phyloP scores from a whole-genome alignment of 176 grass and related monocot species.

The Tuctoria greenei region DNA sequence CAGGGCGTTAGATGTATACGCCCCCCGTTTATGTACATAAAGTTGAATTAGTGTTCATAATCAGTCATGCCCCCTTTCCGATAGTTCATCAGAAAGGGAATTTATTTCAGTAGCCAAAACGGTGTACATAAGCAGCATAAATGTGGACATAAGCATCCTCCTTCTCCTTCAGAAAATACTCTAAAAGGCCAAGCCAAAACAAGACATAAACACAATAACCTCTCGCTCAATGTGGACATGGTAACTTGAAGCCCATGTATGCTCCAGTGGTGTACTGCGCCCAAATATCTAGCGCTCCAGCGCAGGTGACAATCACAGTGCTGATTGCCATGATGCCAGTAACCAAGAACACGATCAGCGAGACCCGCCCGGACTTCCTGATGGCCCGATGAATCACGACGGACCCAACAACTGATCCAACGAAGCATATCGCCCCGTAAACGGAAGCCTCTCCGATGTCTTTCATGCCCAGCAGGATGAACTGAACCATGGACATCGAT shows the following conservation, averaged over 20 bases:
- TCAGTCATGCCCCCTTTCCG: not conserved
- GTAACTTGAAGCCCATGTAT: slow-evolving; percentile 87
- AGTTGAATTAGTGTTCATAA: not conserved
- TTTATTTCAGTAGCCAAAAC: slow-evolving; percentile 1
- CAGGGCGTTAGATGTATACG: not conserved
- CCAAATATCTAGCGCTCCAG: slow-evolving; percentile 63
- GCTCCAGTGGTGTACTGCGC: slow-evolving; percentile 47
- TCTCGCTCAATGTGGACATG: slow-evolving; percentile 27
- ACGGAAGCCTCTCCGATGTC: slow-evolving; percentile 46
- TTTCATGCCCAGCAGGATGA: slow-evolving; percentile 63
- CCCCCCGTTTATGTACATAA: not conserved
- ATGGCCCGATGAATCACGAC: slow-evolving; percentile 44
- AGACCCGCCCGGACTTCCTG: slow-evolving; percentile 54
- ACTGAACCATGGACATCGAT: slow-evolving; percentile 89
- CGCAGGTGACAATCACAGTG: slow-evolving; percentile 51
- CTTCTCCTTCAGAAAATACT: not conserved
- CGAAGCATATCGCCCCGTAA: slow-evolving; percentile 60
- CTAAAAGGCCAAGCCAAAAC: not conserved
- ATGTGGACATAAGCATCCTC: slow-evolving; percentile 13
- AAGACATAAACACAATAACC: not conserved
- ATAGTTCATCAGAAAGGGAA: not conserved
- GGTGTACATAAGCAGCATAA: not conserved
- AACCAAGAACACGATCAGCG: slow-evolving; percentile 69
- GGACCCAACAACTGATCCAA: slow-evolving; percentile 41
- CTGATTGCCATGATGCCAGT: slow-evolving; percentile 70